Evolutionary conservation across 148 eudicot genomes (phyloP).

Genomic region (Heliamphora exappendiculata): DNA sequence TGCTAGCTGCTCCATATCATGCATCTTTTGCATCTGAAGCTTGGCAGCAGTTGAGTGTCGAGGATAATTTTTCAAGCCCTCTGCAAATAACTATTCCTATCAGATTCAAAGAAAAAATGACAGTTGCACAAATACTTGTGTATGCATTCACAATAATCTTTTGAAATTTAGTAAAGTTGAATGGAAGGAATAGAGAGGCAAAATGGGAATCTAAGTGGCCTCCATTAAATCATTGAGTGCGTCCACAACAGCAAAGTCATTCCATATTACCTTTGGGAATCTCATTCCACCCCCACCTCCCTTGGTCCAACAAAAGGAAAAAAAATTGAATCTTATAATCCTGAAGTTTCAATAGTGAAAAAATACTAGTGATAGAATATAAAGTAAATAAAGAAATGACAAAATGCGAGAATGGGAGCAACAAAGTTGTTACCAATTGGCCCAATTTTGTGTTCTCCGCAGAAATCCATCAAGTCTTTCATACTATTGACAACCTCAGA

Average conservation of each 20-base stretch:
- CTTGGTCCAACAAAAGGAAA: too few relatives aligned
- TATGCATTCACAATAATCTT: background rate
- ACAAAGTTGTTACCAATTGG: conserved; percentile 58
- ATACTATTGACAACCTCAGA: conserved; percentile 95
- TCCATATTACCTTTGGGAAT: too few relatives aligned
- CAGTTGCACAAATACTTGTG: background rate
- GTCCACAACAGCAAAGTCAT: too few relatives aligned
- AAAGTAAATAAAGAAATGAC: too few relatives aligned
- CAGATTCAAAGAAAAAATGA: background rate
- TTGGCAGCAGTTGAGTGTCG: conserved; percentile 47
- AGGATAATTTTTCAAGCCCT: conserved; percentile 78
- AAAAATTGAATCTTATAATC: too few relatives aligned
- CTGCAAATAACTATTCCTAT: conserved; percentile 31
- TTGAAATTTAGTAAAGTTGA: background rate
- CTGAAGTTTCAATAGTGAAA: too few relatives aligned
- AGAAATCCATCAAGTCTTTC: conserved; percentile 83
- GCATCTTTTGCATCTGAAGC: conserved; percentile 58
- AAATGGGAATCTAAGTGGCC: too few relatives aligned
- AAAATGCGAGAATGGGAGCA: background rate
- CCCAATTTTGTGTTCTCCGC: conserved; percentile 65
- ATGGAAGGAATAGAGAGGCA: background rate
- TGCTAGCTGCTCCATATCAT: conserved; percentile 55
- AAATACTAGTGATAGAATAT: too few relatives aligned
- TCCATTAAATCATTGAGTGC: too few relatives aligned
- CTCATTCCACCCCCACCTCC: too few relatives aligned